Evolutionary conservation across 169 alveolate species (phyloP).

Genomic region (Babesia gibsoni): DNA sequence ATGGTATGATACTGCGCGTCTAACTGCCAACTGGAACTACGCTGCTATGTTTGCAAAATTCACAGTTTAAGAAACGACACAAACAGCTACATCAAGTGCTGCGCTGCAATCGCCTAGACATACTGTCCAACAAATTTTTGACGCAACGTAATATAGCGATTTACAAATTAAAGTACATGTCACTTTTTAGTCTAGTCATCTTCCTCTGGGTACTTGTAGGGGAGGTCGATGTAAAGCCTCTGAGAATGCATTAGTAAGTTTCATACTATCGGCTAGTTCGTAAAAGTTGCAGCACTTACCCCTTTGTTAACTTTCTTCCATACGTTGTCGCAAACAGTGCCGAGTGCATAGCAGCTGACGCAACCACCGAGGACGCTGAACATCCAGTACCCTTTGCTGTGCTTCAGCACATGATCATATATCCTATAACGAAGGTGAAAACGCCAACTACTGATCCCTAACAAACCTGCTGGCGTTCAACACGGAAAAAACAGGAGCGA

Average conservation of each 20-base stretch:
- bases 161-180: not conserved
- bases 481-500: slow-evolving; percentile 25
- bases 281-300: slow-evolving; percentile 23
- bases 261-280: too few relatives aligned
- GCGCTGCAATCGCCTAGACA: too few relatives aligned
- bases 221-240: slow-evolving; percentile 58
- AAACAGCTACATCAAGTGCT: not conserved
- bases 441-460: not conserved
- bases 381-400: slow-evolving; percentile 61
- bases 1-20: too few relatives aligned
- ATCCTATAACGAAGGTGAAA: slow-evolving; percentile 11
- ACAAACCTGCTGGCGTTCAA: slow-evolving; percentile 47
- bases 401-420: slow-evolving; percentile 61
- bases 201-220: slow-evolving; percentile 27
- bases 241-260: not conserved
- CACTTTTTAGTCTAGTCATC: not conserved
- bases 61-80: not conserved
- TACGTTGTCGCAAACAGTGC: slow-evolving; percentile 49
- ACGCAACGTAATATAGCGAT: not conserved
- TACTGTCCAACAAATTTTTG: slow-evolving; percentile 3
- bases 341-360: slow-evolving; percentile 39
- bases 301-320: slow-evolving; percentile 63
- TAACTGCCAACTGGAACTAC: too few relatives aligned
- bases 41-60: too few relatives aligned
- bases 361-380: slow-evolving; percentile 62